Evolutionary conservation across 495 filamentous ascomycete genomes (phyloP).

Genomic region (Penicillium herquei): DNA sequence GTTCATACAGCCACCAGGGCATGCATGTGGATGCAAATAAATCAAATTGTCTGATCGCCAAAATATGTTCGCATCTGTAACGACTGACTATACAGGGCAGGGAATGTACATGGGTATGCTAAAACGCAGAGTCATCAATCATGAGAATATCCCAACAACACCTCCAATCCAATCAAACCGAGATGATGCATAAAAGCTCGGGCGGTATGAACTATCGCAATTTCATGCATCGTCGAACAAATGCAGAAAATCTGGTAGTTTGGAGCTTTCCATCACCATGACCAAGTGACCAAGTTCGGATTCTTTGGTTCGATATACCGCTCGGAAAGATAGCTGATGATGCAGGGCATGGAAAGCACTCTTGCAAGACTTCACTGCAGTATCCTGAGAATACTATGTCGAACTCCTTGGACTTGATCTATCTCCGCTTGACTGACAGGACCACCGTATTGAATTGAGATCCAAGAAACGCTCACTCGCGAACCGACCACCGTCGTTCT

Average conservation of each 20-base stretch:
- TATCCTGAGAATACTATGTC: too few relatives aligned
- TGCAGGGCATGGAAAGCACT: too few relatives aligned
- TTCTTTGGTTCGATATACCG: background rate
- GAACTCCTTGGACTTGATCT: too few relatives aligned
- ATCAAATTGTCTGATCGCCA: too few relatives aligned
- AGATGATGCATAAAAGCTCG: background rate
- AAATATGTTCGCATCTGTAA: constrained; percentile 10
- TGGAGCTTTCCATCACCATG: background rate
- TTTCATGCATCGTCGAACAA: background rate
- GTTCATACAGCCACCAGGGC: too few relatives aligned
- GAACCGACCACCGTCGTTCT: constrained; percentile 47
- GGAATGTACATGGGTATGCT: constrained; percentile 10
- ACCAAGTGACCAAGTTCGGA: too few relatives aligned
- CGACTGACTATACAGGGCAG: constrained; percentile 3
- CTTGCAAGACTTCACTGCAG: too few relatives aligned
- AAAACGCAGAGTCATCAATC: constrained; percentile 20
- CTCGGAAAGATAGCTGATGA: background rate
- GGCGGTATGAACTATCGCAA: too few relatives aligned
- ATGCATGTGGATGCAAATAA: too few relatives aligned
- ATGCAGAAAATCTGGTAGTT: too few relatives aligned
- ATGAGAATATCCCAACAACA: constrained; percentile 35
- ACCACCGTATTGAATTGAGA: constrained; percentile 2
- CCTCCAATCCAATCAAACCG: constrained; percentile 10
- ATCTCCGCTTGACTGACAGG: background rate
- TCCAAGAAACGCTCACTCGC: constrained; percentile 24